Evolutionary conservation across 768 basidiomycete species (phyloP).

Genomic region (Pholiota microspora): DNA sequence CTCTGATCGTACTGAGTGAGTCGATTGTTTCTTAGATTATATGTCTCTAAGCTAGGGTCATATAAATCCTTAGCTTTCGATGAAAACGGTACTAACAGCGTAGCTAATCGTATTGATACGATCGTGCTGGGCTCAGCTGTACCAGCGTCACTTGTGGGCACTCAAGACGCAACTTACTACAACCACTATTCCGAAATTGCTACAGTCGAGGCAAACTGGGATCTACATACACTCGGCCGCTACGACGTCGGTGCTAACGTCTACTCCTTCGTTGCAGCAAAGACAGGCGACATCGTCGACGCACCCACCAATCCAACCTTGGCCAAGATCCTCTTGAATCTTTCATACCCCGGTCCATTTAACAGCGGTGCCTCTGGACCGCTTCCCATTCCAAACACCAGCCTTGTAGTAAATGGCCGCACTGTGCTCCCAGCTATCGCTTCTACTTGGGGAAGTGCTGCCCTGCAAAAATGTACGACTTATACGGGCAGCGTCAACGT

Average conservation of each 20-base stretch:
- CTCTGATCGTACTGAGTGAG: conserved; percentile 52
- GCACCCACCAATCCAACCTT: conserved; percentile 6
- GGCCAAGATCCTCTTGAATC: conserved; percentile 17
- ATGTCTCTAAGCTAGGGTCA: neutral
- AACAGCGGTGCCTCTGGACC: conserved; percentile 12
- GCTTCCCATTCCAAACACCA: conserved; percentile 25
- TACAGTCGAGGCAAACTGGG: conserved; percentile 62
- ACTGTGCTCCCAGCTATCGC: conserved; percentile 22
- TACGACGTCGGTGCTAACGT: conserved; percentile 59
- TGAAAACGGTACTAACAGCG: conserved; percentile 40
- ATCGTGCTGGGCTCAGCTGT: conserved; percentile 44
- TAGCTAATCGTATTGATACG: conserved; percentile 46
- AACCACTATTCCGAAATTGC: conserved; percentile 59
- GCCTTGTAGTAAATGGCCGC: conserved; percentile 22
- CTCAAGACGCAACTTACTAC: conserved; percentile 53
- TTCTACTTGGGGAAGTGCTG: conserved; percentile 21
- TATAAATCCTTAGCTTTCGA: conserved; percentile 42
- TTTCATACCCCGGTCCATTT: conserved; percentile 27
- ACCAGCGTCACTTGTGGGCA: conserved; percentile 38
- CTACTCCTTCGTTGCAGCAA: conserved; percentile 46
- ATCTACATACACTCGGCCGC: conserved; percentile 57
- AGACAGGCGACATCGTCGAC: conserved; percentile 39
- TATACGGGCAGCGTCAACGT: conserved; percentile 21
- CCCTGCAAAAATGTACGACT: conserved; percentile 22
- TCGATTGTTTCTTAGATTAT: neutral